phyloP scores from a whole-genome alignment of 176 grass and related monocot genomes.

The Poa pratensis region DNA sequence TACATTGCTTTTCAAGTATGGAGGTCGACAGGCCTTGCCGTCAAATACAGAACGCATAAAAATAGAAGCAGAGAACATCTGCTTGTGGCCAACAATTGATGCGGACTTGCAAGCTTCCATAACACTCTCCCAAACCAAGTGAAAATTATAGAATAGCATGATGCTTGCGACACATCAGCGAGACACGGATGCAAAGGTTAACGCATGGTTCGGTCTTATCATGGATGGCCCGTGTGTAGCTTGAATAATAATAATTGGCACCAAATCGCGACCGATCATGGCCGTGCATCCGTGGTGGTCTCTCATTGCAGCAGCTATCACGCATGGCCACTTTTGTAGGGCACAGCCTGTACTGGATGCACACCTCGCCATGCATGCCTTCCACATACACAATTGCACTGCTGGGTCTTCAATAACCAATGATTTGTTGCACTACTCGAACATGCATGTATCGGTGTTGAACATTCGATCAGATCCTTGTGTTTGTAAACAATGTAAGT shows the following conservation, averaged over 20 bases:
- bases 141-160: neutral
- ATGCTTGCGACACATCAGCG: conserved; percentile 10
- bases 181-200: conserved; percentile 15
- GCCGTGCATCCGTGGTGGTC: conserved; percentile 44
- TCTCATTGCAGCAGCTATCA: conserved; percentile 20
- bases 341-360: conserved; percentile 15
- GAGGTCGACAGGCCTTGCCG: neutral
- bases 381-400: conserved; percentile 26
- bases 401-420: neutral
- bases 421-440: conserved; percentile 23
- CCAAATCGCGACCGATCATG: conserved; percentile 15
- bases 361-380: conserved; percentile 31
- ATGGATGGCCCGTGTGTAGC: neutral
- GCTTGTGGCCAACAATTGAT: neutral
- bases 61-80: neutral
- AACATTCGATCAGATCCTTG: neutral
- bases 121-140: neutral
- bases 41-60: neutral
- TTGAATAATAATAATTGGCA: conserved; percentile 38
- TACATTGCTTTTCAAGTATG: neutral
- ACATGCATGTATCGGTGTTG: neutral
- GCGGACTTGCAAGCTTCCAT: neutral
- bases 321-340: conserved; percentile 25
- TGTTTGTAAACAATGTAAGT: neutral
- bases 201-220: neutral